Conservation (phyloP, 2,329 filamentous ascomycete genomes). For the Cylindrodendrum hubeiense region DNA sequence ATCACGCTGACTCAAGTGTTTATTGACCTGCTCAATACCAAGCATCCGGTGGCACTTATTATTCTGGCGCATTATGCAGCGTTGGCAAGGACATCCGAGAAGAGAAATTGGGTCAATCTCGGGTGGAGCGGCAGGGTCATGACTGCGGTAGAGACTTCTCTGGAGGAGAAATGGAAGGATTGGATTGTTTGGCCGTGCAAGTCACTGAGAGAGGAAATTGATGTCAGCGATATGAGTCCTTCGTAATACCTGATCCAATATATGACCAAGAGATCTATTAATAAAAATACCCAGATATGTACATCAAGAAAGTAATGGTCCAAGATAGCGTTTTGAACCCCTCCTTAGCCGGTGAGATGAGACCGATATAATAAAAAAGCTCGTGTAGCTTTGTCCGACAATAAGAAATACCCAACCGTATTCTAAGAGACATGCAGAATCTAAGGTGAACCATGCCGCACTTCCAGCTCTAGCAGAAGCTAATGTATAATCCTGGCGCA, state of each 20-base stretch:
- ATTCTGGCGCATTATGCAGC: slow-evolving; percentile 30
- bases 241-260: not conserved
- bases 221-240: slow-evolving; percentile 29
- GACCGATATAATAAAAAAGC: no score
- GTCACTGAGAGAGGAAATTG: slow-evolving; percentile 19
- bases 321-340: no score
- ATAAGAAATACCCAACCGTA: no score
- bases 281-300: not conserved
- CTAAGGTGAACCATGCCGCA: no score
- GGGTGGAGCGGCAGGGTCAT: slow-evolving; percentile 27
- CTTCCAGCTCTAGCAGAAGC: not conserved
- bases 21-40: slow-evolving; percentile 26
- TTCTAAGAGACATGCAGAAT: no score
- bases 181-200: slow-evolving; percentile 31
- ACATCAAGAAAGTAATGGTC: not conserved
- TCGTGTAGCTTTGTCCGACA: no score
- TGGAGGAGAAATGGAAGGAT: slow-evolving; percentile 26
- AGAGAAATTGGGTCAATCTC: slow-evolving; percentile 26
- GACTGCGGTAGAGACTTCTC: slow-evolving; percentile 5
- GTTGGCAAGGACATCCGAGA: slow-evolving; percentile 27
- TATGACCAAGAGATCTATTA: not conserved
- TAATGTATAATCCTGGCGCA: not conserved
- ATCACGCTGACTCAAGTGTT: slow-evolving; percentile 29
- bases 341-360: no score
- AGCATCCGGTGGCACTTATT: slow-evolving; percentile 28